These are phyloP conservation scores for Lachnellula willkommii DNA, from an alignment of 2,329 filamentous ascomycete species.

Conservation along the genomic window DNA sequence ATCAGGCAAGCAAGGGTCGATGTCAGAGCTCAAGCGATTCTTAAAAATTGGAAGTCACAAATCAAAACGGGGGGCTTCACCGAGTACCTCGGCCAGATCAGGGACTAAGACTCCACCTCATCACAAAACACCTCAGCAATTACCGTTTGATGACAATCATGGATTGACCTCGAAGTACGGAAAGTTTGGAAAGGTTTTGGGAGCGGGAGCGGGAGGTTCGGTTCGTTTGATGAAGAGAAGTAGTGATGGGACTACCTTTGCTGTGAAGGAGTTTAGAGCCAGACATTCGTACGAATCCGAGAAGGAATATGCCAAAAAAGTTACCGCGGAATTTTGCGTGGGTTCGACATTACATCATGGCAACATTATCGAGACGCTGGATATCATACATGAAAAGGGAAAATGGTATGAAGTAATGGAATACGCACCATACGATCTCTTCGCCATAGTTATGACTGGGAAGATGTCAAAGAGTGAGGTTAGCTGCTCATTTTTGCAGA, in stretches of 20 bases:
- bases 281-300: conserved; percentile 90
- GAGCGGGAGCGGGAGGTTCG: conserved; percentile 89
- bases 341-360: conserved; percentile 95
- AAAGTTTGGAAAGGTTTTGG: conserved; percentile 89
- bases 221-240: conserved; percentile 91
- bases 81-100: conserved; percentile 49
- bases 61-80: conserved; percentile 59
- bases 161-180: conserved; percentile 88
- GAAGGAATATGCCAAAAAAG: conserved; percentile 95
- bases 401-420: conserved; percentile 99
- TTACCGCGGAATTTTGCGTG: conserved; percentile 97
- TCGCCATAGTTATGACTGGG: conserved; percentile 98
- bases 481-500: conserved; percentile 86
- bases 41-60: conserved; percentile 73
- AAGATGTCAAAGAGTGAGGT: conserved; percentile 93
- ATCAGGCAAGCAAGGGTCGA: conserved; percentile 66
- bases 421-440: conserved; percentile 91
- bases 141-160: conserved; percentile 93
- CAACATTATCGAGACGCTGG: conserved; percentile 96
- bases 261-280: conserved; percentile 93
- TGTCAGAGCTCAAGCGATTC: conserved; percentile 94
- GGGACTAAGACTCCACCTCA: conserved; percentile 44
- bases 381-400: conserved; percentile 89
- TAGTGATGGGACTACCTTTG: conserved; percentile 89
- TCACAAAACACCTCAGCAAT: conserved; percentile 50